Base-by-base conservation (phyloP, 2,329 filamentous ascomycete species). In the Orbilia oligospora region DNA sequence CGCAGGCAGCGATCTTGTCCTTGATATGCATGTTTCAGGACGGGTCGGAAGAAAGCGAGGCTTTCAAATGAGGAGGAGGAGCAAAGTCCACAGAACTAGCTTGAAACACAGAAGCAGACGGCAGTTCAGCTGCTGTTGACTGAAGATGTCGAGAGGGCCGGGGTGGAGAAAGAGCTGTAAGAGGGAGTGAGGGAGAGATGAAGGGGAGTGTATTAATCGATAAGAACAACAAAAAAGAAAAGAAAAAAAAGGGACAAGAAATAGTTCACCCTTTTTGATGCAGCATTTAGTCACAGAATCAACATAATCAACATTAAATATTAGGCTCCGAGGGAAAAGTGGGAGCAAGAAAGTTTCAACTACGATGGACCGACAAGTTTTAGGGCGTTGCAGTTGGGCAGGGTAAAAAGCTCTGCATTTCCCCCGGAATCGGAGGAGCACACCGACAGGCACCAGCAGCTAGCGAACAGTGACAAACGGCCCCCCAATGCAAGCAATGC, bases 1-100 rank as follows among this genome's bases (percentile, higher is more conserved):
- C 90, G 85, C 94, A 91, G 82, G 95, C 92, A 82, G 89, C 88
- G 83, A 99, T 89, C 88, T 97, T 97, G 83, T 96, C 90, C 82
- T 91, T 93, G 88, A 99, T 95, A 86, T 98, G 96, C 95, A 99
- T 98, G 49, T 63, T 79, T 68, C 41, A 67, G 64, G 64, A 12
- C 38, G 27, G 18, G 49, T 44, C 49, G 63, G 56, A 27, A 65
- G 68, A 65, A 51, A 63, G 24, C 67, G 38, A 71, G 44, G 41
- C 61, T 48, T 65, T 65, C 61, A 48, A 49, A 49, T 48, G 41
- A 49, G 48, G 33, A 49, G 48, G 33, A 41, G 10, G 44, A 33
- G 61, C 61, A 30, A 56, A 66, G 61, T 48, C 58, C 69, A 27
- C 69, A 58, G 61, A 58, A 66, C 69, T 41, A 72, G 70, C 61